Evolutionary conservation across 495 filamentous ascomycete species (phyloP), one percentile per base, ranked within the genome.

Genomic region (Podospora pseudopauciseta): DNA sequence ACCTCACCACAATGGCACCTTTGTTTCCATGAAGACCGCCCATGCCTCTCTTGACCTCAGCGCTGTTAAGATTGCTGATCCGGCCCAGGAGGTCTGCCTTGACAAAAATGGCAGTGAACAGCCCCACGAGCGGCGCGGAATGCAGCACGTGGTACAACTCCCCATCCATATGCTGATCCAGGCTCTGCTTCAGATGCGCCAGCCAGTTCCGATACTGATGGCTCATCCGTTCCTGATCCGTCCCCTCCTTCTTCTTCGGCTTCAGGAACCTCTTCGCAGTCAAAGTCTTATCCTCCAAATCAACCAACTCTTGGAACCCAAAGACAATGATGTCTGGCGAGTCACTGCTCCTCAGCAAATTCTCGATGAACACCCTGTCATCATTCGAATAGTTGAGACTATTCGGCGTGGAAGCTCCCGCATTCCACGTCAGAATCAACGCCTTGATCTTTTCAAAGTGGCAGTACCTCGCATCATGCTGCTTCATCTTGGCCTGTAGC

Each of bases 141-240:
- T 98, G 93, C 11, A 98, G 82, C 20, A 97, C 85, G 62, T 89
- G 86, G 75, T 99, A 99, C 4, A 91, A 86, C 65, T 93, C 86
- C 64, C 87, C 81, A 53, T 65, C 59, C 88, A 96, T 91, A 72
- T 88, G 85, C 65, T 94, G 90, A 73, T 97, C 92, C 44, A 98
- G 83, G 70, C 85, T 86, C 58, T 90, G 86, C 1, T 89, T 88
- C 28, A 99, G 84, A 77, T 93, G 91, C 72, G 98, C 93, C 72
- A 91, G 85, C 95, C 95, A 99, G 44, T 94, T 92, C 67, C 95
- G 91, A 72, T 99, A 99, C 77, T 97, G 94, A 68, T 94, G 93
- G 80, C 91, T 94, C 92, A 98, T 97, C 69, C 93, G 90, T 74
- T 97, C 94, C 71, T 94, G 92, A 69, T 94, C 92, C 0, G 89